These are phyloP conservation scores for Phyllosticta citribraziliensis DNA, from an alignment of 2,329 filamentous ascomycete species.

Conservation along the genomic window DNA sequence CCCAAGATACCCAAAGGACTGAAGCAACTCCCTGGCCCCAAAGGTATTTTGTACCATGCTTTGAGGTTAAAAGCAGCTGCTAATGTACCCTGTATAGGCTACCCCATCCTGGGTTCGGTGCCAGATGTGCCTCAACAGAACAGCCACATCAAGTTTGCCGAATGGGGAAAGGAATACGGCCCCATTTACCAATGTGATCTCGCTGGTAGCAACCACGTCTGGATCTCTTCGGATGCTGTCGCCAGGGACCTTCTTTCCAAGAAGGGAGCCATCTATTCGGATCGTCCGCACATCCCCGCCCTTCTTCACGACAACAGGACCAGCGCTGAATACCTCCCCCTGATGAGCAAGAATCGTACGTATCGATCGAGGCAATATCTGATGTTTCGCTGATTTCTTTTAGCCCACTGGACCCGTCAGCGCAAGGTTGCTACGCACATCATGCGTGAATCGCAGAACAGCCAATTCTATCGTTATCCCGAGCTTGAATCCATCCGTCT, in stretches of 20 bases:
- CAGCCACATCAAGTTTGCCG: conserved; percentile 35
- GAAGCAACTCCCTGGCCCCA: conserved; percentile 31
- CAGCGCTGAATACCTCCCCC: conserved; percentile 35
- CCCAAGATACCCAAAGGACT: conserved; percentile 20
- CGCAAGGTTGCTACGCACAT: conserved; percentile 36
- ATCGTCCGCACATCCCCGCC: conserved; percentile 36
- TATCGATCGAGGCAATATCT: neutral
- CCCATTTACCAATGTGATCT: conserved; percentile 38
- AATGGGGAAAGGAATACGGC: conserved; percentile 35
- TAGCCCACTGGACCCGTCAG: conserved; percentile 33
- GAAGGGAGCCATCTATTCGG: conserved; percentile 37
- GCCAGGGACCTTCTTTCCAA: conserved; percentile 35
- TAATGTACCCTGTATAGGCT: conserved; percentile 20
- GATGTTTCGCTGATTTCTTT: conserved; percentile 13
- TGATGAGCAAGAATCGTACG: conserved; percentile 35
- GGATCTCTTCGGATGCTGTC: conserved; percentile 35
- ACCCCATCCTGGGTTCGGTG: conserved; percentile 33
- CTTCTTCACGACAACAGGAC: conserved; percentile 35
- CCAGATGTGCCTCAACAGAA: conserved; percentile 36
- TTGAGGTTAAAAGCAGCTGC: neutral
- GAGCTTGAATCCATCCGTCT: conserved; percentile 37
- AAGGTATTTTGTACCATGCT: conserved; percentile 22
- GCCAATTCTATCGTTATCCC: conserved; percentile 33
- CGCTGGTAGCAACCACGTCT: conserved; percentile 36
- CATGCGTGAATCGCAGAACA: conserved; percentile 35